Percentiles rank a stretch among this genome's conserved stretches.
Evolutionary conservation across 2,329 filamentous ascomycete genomes (phyloP).

Genomic region (Alternaria sp.): DNA sequence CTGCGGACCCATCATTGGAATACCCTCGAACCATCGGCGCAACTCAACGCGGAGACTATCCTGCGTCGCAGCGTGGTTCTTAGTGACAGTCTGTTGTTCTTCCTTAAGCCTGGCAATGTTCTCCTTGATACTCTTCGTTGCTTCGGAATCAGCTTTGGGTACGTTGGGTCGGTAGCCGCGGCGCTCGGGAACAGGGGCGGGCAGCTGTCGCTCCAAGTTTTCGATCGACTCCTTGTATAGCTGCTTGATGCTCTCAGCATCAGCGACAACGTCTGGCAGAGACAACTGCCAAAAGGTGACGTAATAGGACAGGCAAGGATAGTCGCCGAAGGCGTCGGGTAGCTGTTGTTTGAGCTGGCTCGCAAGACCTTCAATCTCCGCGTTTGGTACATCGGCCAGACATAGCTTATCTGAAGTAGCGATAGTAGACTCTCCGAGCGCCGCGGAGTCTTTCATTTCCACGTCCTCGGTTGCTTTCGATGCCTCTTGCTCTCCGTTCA

Average conservation of each 20-base stretch:
- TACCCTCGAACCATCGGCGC: constrained; percentile 75
- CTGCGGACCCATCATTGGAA: constrained; percentile 66
- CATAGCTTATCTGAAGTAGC: not conserved
- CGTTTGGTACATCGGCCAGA: constrained; percentile 57
- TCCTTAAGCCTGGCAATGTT: constrained; percentile 64
- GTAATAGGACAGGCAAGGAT: constrained; percentile 81
- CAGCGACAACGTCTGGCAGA: constrained; percentile 73
- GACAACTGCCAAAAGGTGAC: constrained; percentile 91
- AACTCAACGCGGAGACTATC: constrained; percentile 77
- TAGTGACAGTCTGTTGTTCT: constrained; percentile 61
- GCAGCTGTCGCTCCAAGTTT: constrained; percentile 24
- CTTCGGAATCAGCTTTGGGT: constrained; percentile 61
- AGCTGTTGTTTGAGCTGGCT: constrained; percentile 68
- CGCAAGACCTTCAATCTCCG: constrained; percentile 76
- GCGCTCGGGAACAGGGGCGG: constrained; percentile 61
- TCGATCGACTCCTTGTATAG: constrained; percentile 80
- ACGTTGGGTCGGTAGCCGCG: constrained; percentile 64
- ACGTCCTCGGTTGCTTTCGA: constrained; percentile 34
- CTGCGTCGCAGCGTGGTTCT: constrained; percentile 56
- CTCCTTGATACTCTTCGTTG: constrained; percentile 74
- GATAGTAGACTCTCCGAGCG: not conserved
- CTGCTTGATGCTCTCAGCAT: constrained; percentile 66
- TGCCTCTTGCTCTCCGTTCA: constrained; percentile 10
- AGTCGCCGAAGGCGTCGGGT: constrained; percentile 68
- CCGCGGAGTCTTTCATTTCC: constrained; percentile 49